Evolutionary conservation across 371 early-diverging fungal genomes (phyloP).

Genomic region (Umbelopsis sp.): DNA sequence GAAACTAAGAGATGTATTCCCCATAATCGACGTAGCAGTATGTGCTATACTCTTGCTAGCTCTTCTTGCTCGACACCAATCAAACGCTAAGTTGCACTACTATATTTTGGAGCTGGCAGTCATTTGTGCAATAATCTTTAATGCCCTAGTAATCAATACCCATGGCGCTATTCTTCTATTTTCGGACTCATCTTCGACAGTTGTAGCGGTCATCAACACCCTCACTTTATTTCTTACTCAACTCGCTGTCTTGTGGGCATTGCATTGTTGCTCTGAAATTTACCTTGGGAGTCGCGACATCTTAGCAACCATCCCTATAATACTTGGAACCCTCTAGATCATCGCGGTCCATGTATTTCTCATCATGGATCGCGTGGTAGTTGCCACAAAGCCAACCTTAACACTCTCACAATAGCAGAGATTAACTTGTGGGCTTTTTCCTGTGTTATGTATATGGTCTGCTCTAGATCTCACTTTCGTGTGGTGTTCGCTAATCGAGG

Average conservation of each 20-base stretch:
- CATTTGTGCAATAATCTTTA: not conserved
- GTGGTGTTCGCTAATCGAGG: not conserved
- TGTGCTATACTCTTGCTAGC: not conserved
- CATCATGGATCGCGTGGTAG: not conserved
- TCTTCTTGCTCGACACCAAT: not conserved
- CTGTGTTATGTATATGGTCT: not conserved
- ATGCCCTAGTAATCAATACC: not conserved
- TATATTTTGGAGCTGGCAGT: not conserved
- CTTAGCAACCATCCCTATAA: not conserved
- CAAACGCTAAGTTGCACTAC: not conserved
- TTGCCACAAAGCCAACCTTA: not conserved
- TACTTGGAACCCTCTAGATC: not conserved
- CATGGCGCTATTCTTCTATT: not conserved
- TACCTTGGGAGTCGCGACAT: not conserved
- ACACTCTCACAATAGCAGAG: not conserved
- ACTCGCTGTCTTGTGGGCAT: not conserved
- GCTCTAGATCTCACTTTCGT: not conserved
- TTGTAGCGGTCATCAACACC: not conserved
- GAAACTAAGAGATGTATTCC: not conserved
- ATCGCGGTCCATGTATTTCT: not conserved
- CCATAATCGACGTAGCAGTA: not conserved
- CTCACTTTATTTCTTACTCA: not conserved
- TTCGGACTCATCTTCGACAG: not conserved
- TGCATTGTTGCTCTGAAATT: not conserved
- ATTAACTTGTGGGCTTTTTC: not conserved